These are phyloP conservation scores for Amyloporia xantha DNA, from an alignment of 768 basidiomycete species.

Conservation along the genomic window DNA sequence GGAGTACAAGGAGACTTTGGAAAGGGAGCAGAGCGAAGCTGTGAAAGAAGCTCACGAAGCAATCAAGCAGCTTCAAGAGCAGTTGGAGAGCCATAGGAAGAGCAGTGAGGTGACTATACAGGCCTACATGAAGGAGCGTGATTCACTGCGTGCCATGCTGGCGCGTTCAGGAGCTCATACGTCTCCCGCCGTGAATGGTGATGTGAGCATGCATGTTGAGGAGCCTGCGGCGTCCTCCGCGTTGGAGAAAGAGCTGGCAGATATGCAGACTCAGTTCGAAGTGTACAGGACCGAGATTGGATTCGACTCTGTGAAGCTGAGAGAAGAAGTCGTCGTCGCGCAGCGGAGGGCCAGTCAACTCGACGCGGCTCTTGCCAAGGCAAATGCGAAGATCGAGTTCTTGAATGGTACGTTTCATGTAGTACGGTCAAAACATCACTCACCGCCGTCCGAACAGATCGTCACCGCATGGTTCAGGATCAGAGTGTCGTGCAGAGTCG, in stretches of 20 bases:
- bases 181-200: slow-evolving; percentile 24
- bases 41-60: slow-evolving; percentile 85
- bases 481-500: slow-evolving; percentile 53
- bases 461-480: slow-evolving; percentile 65
- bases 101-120: slow-evolving; percentile 64
- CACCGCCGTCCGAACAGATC: slow-evolving; percentile 38
- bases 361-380: slow-evolving; percentile 68
- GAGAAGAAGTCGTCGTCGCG: slow-evolving; percentile 60
- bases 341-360: slow-evolving; percentile 65
- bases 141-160: slow-evolving; percentile 74
- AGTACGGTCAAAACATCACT: neutral
- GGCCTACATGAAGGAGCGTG: slow-evolving; percentile 82
- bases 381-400: slow-evolving; percentile 76
- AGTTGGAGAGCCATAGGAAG: slow-evolving; percentile 75
- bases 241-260: slow-evolving; percentile 53
- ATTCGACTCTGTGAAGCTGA: slow-evolving; percentile 60
- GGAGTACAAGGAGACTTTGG: slow-evolving; percentile 63
- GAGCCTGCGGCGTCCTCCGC: slow-evolving; percentile 25
- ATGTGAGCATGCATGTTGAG: slow-evolving; percentile 21
- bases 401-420: slow-evolving; percentile 51
- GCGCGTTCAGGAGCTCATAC: slow-evolving; percentile 20
- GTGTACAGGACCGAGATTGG: slow-evolving; percentile 76
- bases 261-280: slow-evolving; percentile 77
- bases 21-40: slow-evolving; percentile 71
- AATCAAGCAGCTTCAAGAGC: slow-evolving; percentile 69